Base-by-base conservation (phyloP, 805 yeast genomes). In the Nakazawaea siamensis region DNA sequence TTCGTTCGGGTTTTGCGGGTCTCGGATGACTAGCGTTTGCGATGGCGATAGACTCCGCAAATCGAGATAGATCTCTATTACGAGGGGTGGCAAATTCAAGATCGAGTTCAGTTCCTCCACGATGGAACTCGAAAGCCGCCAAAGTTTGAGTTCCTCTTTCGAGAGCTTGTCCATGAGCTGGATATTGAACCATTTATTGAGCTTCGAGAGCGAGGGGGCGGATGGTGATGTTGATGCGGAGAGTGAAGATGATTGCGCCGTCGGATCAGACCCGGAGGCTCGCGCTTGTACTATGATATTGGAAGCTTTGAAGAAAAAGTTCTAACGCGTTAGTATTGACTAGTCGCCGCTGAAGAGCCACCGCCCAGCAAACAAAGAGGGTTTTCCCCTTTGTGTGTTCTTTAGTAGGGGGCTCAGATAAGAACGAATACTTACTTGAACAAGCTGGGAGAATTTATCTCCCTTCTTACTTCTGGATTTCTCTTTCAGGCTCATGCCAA, bases 21-120 rank as follows among this genome's bases (percentile, higher is more conserved):
- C 88, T 19, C 62, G 62, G 26, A 83, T 53, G 23, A 76, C 68
- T 20, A 83, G 64, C 15, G 75, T 63, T 42, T 80, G 84, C 27
- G 72, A 69, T 1, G 75, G 55, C 5, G 69, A 57, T 31, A 82
- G 52, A 16, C 61, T 66, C 16, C 83, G 59, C 36, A 84, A 62
- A 50, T 85, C 94, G 38, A 86, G 61, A 45, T 69, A 82, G 0
- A 92, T 78, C 53, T 92, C 98, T 18, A 92, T 68, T 12, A 92
- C 83, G 54, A 92, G 65, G 2, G 97, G 95, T 1, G 94, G 85
- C 12, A 78, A 54, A n/a, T 47, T 40, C 3, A 63, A 41, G 3
- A 69, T 40, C 41, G 71, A 75, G 23, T 42, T 44, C 15, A 42
- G 42, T 20, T 33, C 34, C 12, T 32, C 35, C 44, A 43, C 14